Evolutionary conservation across 2,329 filamentous ascomycete species (phyloP).

Genomic region (Trichoderma sp.): DNA sequence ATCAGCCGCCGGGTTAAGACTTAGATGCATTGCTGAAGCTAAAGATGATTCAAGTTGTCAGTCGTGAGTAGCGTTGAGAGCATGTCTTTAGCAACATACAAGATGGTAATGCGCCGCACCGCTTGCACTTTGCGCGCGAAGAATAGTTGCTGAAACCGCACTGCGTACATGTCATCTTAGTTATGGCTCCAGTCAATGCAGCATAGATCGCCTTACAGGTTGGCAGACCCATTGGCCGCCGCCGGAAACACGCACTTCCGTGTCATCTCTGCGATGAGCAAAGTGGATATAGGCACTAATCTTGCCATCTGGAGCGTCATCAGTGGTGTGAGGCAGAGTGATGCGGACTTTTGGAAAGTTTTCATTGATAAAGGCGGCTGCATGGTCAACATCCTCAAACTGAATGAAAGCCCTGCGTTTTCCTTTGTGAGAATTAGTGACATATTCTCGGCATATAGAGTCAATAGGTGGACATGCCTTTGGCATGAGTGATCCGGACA

Average conservation of each 20-base stretch:
- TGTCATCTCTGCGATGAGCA: slow-evolving; percentile 45
- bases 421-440: slow-evolving; percentile 38
- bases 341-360: slow-evolving; percentile 48
- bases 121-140: slow-evolving; percentile 45
- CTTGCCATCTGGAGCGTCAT: slow-evolving; percentile 46
- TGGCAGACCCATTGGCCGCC: slow-evolving; percentile 44
- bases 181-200: not conserved
- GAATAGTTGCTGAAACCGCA: slow-evolving; percentile 49
- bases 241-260: slow-evolving; percentile 36
- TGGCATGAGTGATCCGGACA: slow-evolving; percentile 44
- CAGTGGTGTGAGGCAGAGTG: slow-evolving; percentile 43
- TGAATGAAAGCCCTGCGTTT: slow-evolving; percentile 49
- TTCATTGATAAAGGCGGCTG: slow-evolving; percentile 48
- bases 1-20: slow-evolving; percentile 54
- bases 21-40: slow-evolving; percentile 41
- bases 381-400: slow-evolving; percentile 46
- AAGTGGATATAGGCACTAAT: slow-evolving; percentile 48
- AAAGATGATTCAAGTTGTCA: not conserved
- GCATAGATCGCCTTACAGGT: slow-evolving; percentile 35
- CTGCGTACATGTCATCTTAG: slow-evolving; percentile 35
- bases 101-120: slow-evolving; percentile 41
- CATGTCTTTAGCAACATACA: slow-evolving; percentile 35
- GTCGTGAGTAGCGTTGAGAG: slow-evolving; percentile 46
- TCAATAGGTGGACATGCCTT: slow-evolving; percentile 35
- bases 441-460: not conserved